A percentile compares a stretch with the other conserved stretches of the same genome.
phyloP scores from a whole-genome alignment of 805 yeast genomes.

The Spathaspora passalidarum region DNA sequence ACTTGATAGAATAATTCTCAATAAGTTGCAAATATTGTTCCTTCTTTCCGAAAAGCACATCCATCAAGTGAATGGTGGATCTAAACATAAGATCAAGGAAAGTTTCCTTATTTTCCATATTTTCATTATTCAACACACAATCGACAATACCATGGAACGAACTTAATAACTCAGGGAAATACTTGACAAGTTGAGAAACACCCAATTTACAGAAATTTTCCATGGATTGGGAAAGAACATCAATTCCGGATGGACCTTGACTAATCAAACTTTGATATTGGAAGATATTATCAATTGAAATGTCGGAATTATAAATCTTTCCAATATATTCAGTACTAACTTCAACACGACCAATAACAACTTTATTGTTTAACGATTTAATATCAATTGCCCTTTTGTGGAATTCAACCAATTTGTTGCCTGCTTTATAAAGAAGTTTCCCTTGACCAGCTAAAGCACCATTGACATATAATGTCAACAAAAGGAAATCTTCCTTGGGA shows the following conservation, averaged over 20 bases:
- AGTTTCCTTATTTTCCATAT: conserved; percentile 23
- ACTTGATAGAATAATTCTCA: conserved; percentile 44
- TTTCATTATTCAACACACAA: conserved; percentile 8
- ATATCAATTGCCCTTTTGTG: conserved; percentile 45
- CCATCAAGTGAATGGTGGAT: conserved; percentile 58
- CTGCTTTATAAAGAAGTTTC: conserved; percentile 47
- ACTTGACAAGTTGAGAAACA: conserved; percentile 51
- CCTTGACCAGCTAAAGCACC: conserved; percentile 63
- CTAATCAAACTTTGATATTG: conserved; percentile 48
- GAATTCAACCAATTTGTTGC: conserved; percentile 47
- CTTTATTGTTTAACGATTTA: conserved; percentile 31
- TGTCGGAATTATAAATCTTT: conserved; percentile 56
- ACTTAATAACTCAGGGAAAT: conserved; percentile 56
- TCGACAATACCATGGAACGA: conserved; percentile 33
- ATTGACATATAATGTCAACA: conserved; percentile 57
- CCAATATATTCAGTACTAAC: conserved; percentile 68
- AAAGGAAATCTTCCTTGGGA: conserved; percentile 50
- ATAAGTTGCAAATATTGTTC: conserved; percentile 59
- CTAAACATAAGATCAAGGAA: conserved; percentile 44
- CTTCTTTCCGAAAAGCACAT: conserved; percentile 61
- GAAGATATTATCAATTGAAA: conserved; percentile 50
- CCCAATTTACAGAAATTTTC: conserved; percentile 52
- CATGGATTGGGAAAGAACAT: conserved; percentile 47
- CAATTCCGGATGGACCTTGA: conserved; percentile 33
- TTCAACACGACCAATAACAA: conserved; percentile 47